These are phyloP conservation scores for Penstemon eatonii DNA, from an alignment of 257 asterid species.

Conservation along the genomic window DNA sequence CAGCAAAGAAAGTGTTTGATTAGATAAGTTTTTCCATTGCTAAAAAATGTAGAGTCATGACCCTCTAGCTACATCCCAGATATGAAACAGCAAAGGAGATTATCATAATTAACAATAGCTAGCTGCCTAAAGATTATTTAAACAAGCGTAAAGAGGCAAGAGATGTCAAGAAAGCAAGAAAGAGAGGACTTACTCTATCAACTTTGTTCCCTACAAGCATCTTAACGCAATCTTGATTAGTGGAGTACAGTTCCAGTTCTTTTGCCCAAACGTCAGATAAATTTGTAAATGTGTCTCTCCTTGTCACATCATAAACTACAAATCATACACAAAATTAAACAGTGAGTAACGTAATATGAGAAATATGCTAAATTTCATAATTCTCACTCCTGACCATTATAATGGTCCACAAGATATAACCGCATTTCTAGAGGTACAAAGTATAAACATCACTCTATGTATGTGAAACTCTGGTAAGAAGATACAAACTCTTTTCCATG, in stretches of 20 bases:
- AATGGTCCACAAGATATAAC: neutral
- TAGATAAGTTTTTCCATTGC: no score
- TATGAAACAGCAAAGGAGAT: conserved; percentile 7
- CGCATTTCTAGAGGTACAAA: neutral
- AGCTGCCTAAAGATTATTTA: neutral
- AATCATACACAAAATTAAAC: conserved; percentile 13
- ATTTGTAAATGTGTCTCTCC: conserved; percentile 82
- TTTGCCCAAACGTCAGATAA: conserved; percentile 88
- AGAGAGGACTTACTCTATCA: conserved; percentile 56
- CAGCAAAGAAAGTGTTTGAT: neutral
- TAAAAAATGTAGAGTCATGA: no score
- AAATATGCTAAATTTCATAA: no score
- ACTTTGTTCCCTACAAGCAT: conserved; percentile 96
- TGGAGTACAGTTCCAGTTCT: conserved; percentile 81
- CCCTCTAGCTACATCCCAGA: neutral
- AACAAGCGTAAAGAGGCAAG: neutral
- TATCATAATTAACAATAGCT: neutral
- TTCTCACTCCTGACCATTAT: no score
- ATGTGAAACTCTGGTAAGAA: no score
- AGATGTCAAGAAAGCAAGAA: conserved; percentile 9
- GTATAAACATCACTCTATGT: neutral
- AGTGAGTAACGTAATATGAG: neutral
- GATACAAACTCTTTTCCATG: neutral
- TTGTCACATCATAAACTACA: conserved; percentile 85
- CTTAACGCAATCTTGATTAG: conserved; percentile 76